Evolutionary conservation across 441 rosid genomes (phyloP).

Genomic region (Manihot esculenta): DNA sequence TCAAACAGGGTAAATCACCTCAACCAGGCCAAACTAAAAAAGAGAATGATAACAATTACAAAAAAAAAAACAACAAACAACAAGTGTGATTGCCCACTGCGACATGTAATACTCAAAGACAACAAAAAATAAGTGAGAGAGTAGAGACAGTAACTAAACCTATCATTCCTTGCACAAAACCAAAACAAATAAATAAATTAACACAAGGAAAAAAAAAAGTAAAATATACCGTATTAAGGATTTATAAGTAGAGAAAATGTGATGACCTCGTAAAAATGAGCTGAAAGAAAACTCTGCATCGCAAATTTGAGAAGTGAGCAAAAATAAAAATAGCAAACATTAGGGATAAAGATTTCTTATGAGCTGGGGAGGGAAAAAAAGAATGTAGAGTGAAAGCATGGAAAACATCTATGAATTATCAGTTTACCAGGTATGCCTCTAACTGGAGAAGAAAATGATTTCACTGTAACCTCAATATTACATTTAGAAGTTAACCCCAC

Average conservation of each 20-base stretch:
- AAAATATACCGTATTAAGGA: constrained; percentile 37
- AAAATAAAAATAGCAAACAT: too few relatives aligned
- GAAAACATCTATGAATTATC: constrained; percentile 12
- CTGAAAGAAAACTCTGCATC: constrained; percentile 35
- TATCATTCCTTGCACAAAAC: neutral
- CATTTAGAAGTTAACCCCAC: constrained; percentile 29
- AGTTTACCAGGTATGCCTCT: constrained; percentile 43
- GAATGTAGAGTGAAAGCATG: neutral
- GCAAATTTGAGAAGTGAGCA: constrained; percentile 19
- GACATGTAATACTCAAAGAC: too few relatives aligned
- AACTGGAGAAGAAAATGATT: constrained; percentile 31
- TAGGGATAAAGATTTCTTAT: too few relatives aligned
- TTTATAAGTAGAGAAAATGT: constrained; percentile 23
- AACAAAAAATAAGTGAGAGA: too few relatives aligned
- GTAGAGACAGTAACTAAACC: neutral
- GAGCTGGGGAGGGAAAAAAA: too few relatives aligned
- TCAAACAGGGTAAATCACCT: neutral
- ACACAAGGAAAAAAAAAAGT: too few relatives aligned
- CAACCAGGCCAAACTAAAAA: neutral
- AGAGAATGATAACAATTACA: neutral
- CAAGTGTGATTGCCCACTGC: too few relatives aligned
- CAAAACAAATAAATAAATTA: neutral
- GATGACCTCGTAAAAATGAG: constrained; percentile 23
- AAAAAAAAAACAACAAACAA: neutral
- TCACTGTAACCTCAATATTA: constrained; percentile 25